Conservation (phyloP, 768 basidiomycete species). For the Sporobolomyces roseus region DNA sequence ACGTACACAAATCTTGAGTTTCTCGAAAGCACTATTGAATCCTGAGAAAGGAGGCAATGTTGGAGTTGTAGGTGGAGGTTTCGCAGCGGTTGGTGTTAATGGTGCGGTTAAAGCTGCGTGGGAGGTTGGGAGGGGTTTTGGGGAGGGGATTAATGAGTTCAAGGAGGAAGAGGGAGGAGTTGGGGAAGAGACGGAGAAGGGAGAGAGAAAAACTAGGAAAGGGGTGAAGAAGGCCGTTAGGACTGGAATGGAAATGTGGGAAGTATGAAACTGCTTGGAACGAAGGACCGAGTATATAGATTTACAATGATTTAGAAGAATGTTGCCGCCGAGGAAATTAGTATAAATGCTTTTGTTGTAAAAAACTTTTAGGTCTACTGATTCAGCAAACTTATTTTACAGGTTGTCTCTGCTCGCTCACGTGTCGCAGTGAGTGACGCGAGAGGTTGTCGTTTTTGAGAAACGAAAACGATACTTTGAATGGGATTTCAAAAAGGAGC, state of each 20-base stretch:
- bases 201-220: neutral
- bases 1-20: neutral
- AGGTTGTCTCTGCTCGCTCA: too few relatives aligned
- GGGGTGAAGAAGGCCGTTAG: conserved; percentile 8
- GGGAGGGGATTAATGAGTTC: neutral
- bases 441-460: too few relatives aligned
- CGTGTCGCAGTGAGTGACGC: too few relatives aligned
- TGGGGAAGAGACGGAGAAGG: neutral
- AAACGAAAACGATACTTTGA: too few relatives aligned
- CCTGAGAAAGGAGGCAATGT: conserved; percentile 9
- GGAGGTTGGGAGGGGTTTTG: conserved; percentile 31
- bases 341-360: too few relatives aligned
- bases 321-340: too few relatives aligned
- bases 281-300: too few relatives aligned
- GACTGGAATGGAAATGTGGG: conserved; percentile 35
- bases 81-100: conserved; percentile 25
- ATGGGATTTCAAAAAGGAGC: too few relatives aligned
- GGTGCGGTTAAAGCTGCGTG: conserved; percentile 31
- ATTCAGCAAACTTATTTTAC: too few relatives aligned
- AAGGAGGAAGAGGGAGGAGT: neutral
- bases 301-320: too few relatives aligned
- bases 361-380: too few relatives aligned
- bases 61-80: conserved; percentile 30
- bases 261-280: conserved; percentile 1
- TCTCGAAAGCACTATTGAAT: neutral